A percentile compares a stretch with the other conserved stretches of the same genome.
Conservation (phyloP, 2,329 filamentous ascomycete genomes). For the Dryadomyces quercus-mongolicae region DNA sequence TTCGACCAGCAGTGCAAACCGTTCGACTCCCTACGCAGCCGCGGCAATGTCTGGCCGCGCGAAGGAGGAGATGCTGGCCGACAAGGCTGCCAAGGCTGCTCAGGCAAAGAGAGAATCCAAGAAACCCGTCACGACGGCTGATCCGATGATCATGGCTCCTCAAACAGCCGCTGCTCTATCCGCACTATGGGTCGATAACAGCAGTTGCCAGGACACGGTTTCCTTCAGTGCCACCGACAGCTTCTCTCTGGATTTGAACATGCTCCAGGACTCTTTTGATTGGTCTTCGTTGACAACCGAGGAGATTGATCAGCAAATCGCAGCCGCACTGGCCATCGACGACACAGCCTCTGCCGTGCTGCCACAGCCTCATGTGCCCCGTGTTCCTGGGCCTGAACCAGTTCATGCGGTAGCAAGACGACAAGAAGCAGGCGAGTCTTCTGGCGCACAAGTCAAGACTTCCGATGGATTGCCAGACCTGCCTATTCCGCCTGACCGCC, state of each 20-base stretch:
- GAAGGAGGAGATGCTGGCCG: conserved; percentile 3
- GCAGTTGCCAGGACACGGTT: too few relatives aligned
- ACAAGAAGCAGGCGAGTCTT: too few relatives aligned
- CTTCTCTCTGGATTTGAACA: background rate
- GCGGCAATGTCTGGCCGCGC: conserved; percentile 8
- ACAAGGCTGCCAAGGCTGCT: conserved; percentile 4
- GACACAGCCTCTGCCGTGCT: background rate
- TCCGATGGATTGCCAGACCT: background rate
- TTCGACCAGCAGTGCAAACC: background rate
- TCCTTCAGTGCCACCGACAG: background rate
- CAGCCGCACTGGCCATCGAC: conserved; percentile 2
- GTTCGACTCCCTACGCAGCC: conserved; percentile 5
- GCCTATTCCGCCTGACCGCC: too few relatives aligned
- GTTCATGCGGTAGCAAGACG: too few relatives aligned
- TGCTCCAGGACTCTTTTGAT: conserved; percentile 6
- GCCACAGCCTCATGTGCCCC: background rate
- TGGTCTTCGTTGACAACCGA: conserved; percentile 7
- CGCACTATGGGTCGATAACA: too few relatives aligned
- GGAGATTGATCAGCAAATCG: conserved; percentile 6
- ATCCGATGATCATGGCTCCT: conserved; percentile 1
- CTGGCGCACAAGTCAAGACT: background rate
- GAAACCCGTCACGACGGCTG: conserved; percentile 1
- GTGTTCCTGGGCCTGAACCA: background rate
- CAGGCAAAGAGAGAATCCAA: conserved; percentile 9
- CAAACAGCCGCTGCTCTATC: background rate